phyloP scores from a whole-genome alignment of 306 rosid species.

The Sophora flavescens region DNA sequence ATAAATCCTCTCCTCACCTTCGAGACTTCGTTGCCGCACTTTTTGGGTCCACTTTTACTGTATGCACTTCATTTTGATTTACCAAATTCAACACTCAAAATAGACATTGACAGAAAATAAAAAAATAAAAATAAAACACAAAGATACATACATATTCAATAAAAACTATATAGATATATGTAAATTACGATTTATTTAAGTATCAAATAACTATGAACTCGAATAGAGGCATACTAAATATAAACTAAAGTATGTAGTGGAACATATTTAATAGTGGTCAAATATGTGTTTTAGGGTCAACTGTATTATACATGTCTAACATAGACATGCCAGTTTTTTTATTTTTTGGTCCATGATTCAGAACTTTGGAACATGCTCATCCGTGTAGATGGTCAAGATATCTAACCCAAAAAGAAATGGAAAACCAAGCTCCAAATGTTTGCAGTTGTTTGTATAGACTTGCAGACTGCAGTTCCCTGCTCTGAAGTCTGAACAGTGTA shows the following conservation, averaged over 20 bases:
- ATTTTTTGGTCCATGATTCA: background rate
- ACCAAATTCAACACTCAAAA: background rate
- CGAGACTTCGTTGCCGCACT: too few relatives aligned
- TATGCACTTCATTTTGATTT: too few relatives aligned
- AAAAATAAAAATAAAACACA: background rate
- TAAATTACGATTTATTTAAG: background rate
- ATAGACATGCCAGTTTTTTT: background rate
- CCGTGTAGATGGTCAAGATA: background rate
- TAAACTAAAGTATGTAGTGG: background rate
- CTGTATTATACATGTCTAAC: background rate
- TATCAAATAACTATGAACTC: background rate
- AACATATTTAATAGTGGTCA: background rate
- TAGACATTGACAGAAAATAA: background rate
- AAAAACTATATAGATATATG: background rate
- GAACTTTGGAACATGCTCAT: slow-evolving; percentile 9
- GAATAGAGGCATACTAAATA: background rate
- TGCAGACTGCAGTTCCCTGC: slow-evolving; percentile 26
- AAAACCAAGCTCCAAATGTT: slow-evolving; percentile 13
- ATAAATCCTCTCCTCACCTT: too few relatives aligned
- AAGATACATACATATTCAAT: background rate
- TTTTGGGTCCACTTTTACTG: too few relatives aligned
- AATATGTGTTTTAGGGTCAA: background rate
- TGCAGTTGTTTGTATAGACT: slow-evolving; percentile 1
- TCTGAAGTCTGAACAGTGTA: slow-evolving; percentile 33
- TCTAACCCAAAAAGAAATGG: background rate